Evolutionary conservation across 306 rosid species (phyloP).

Genomic region (Cucurbita pepo): DNA sequence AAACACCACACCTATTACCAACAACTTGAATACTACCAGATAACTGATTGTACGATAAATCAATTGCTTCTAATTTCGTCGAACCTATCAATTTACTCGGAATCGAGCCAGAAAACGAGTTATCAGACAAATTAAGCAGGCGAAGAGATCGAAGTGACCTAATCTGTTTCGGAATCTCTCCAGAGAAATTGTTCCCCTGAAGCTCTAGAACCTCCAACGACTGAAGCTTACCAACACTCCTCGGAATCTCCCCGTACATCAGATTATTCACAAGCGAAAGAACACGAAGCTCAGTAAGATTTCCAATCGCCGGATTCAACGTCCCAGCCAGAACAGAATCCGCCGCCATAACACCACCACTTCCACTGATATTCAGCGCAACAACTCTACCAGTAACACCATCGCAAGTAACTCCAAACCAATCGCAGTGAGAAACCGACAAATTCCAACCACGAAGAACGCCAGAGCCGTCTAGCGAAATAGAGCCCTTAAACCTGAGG

Average conservation of each 20-base stretch:
- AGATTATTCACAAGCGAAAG: conserved; percentile 31
- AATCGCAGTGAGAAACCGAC: conserved; percentile 19
- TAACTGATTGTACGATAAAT: conserved; percentile 40
- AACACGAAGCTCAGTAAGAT: conserved; percentile 21
- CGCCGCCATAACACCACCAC: background rate
- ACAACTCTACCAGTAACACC: conserved; percentile 20
- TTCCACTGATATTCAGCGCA: conserved; percentile 19
- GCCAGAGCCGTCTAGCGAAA: conserved; percentile 22
- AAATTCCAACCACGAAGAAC: conserved; percentile 27
- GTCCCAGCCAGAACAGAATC: conserved; percentile 15
- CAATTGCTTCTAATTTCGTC: conserved; percentile 20
- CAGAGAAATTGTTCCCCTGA: conserved; percentile 47
- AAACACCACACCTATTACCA: conserved; percentile 14
- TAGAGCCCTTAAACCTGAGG: conserved; percentile 23
- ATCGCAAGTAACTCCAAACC: conserved; percentile 43
- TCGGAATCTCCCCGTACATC: conserved; percentile 35
- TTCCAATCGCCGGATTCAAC: conserved; percentile 20
- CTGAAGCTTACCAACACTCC: conserved; percentile 15
- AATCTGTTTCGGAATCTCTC: conserved; percentile 26
- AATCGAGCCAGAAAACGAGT: conserved; percentile 29
- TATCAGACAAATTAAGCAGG: conserved; percentile 36
- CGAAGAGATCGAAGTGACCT: conserved; percentile 24
- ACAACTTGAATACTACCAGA: conserved; percentile 20
- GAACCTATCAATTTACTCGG: conserved; percentile 25
- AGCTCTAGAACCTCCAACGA: conserved; percentile 14